phyloP scores from a whole-genome alignment of 768 basidiomycete species.

The Terana coerulea region DNA sequence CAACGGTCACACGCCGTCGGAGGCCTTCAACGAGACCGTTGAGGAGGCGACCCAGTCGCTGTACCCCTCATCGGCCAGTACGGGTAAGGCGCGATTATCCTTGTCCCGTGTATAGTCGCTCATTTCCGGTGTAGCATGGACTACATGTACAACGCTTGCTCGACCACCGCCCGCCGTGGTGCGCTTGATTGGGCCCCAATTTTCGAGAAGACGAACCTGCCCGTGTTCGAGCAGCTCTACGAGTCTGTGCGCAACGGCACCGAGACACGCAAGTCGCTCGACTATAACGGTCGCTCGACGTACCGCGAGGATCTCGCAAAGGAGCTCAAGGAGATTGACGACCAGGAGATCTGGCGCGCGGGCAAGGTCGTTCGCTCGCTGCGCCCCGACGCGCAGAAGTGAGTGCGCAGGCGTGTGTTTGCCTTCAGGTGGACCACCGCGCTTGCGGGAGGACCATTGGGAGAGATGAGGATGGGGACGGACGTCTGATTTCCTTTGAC shows the following conservation, averaged over 20 bases:
- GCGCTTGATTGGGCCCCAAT: slow-evolving; percentile 99
- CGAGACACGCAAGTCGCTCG: slow-evolving; percentile 95
- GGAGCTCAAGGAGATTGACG: slow-evolving; percentile 92
- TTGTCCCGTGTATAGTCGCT: slow-evolving; percentile 92
- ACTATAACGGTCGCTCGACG: slow-evolving; percentile 89
- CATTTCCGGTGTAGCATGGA: slow-evolving; percentile 65
- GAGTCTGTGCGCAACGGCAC: slow-evolving; percentile 92
- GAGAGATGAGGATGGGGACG: too few relatives aligned
- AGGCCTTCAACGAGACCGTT: slow-evolving; percentile 99
- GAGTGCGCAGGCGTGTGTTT: slow-evolving; percentile 27
- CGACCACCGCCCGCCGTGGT: slow-evolving; percentile 97
- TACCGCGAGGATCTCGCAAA: slow-evolving; percentile 91
- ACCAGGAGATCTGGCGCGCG: slow-evolving; percentile 98
- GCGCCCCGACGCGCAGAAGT: slow-evolving; percentile 78
- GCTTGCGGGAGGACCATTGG: too few relatives aligned
- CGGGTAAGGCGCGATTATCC: slow-evolving; percentile 72
- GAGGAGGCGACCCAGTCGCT: slow-evolving; percentile 99
- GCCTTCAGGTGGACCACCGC: too few relatives aligned
- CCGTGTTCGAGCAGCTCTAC: slow-evolving; percentile 94
- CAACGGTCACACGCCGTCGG: slow-evolving; percentile 95
- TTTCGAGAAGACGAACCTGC: slow-evolving; percentile 91
- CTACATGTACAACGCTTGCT: slow-evolving; percentile 99
- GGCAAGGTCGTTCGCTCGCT: slow-evolving; percentile 91
- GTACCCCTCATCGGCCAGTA: slow-evolving; percentile 93
- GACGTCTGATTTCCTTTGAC: too few relatives aligned